Evolutionary conservation across 352 stramenopile genomes (phyloP).

Genomic region (Phytopythium aichiense): DNA sequence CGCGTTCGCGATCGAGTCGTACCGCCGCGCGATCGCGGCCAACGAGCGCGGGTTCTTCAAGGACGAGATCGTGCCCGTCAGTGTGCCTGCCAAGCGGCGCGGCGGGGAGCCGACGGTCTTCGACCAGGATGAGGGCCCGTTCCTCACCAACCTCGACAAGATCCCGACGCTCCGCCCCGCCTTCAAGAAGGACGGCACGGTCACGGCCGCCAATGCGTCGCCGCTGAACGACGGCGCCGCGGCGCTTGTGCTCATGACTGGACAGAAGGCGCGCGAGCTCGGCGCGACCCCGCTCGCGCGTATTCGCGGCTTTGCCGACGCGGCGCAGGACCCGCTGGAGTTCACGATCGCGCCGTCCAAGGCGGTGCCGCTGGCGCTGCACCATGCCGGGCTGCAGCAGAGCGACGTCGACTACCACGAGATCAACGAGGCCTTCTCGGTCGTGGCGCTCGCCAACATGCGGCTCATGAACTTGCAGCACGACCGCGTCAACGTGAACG

Average conservation of each 20-base stretch:
- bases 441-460: slow-evolving; percentile 96
- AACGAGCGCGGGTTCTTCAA: slow-evolving; percentile 87
- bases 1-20: slow-evolving; percentile 91
- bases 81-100: slow-evolving; percentile 42
- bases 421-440: slow-evolving; percentile 99
- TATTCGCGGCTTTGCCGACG: slow-evolving; percentile 81
- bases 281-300: slow-evolving; percentile 73
- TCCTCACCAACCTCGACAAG: slow-evolving; percentile 89
- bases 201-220: slow-evolving; percentile 97
- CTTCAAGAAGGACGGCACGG: slow-evolving; percentile 95
- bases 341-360: slow-evolving; percentile 97
- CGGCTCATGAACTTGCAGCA: slow-evolving; percentile 91
- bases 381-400: slow-evolving; percentile 87
- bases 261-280: slow-evolving; percentile 79
- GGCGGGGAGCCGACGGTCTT: slow-evolving; percentile 58
- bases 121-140: slow-evolving; percentile 93
- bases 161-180: slow-evolving; percentile 87
- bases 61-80: slow-evolving; percentile 90
- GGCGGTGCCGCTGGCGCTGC: slow-evolving; percentile 91
- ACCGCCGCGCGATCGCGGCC: slow-evolving; percentile 74
- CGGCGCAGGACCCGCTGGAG: slow-evolving; percentile 88
- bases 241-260: slow-evolving; percentile 95
- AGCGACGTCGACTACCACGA: slow-evolving; percentile 97
- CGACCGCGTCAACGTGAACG: slow-evolving; percentile 95
- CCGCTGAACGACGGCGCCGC: slow-evolving; percentile 97